Evolutionary conservation across 768 basidiomycete genomes (phyloP).

Genomic region (Rhizopogon vinicolor): DNA sequence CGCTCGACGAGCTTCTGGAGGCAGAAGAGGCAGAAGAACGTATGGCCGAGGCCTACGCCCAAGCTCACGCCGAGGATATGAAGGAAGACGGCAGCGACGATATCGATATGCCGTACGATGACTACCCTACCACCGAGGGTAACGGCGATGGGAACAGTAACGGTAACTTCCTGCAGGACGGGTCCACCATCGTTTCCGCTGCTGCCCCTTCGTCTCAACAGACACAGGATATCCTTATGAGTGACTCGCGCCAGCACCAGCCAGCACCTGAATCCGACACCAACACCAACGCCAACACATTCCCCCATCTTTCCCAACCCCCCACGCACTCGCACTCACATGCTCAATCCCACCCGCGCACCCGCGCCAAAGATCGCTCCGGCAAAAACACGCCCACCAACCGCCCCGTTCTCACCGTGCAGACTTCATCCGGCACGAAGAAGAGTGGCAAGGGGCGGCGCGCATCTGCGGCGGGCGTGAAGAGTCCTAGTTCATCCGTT

Average conservation of each 20-base stretch:
- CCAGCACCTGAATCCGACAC: slow-evolving; percentile 7
- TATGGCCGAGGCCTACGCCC: neutral
- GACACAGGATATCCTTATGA: slow-evolving; percentile 21
- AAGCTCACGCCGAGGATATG: neutral
- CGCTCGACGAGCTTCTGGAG: slow-evolving; percentile 73
- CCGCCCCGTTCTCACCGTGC: slow-evolving; percentile 58
- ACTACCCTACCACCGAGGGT: slow-evolving; percentile 15
- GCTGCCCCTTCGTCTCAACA: neutral
- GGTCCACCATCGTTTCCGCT: neutral
- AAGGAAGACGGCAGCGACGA: neutral
- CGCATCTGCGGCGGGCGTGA: neutral
- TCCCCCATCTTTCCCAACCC: slow-evolving; percentile 33
- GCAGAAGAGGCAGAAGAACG: slow-evolving; percentile 10
- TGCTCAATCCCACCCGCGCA: slow-evolving; percentile 51
- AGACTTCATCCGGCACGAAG: slow-evolving; percentile 37
- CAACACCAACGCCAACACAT: slow-evolving; percentile 9
- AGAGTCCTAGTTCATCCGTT: neutral
- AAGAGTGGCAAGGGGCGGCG: neutral
- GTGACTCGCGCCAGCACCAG: slow-evolving; percentile 18
- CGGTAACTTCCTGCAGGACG: neutral
- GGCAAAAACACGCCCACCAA: slow-evolving; percentile 31
- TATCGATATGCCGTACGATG: slow-evolving; percentile 12
- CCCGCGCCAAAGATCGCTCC: slow-evolving; percentile 25
- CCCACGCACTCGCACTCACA: slow-evolving; percentile 34
- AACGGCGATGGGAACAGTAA: neutral